Percentiles rank a stretch among this genome's conserved stretches.
These are phyloP conservation scores for Stachybotrys elegans DNA, from an alignment of 2,329 filamentous ascomycete species.

Conservation along the genomic window DNA sequence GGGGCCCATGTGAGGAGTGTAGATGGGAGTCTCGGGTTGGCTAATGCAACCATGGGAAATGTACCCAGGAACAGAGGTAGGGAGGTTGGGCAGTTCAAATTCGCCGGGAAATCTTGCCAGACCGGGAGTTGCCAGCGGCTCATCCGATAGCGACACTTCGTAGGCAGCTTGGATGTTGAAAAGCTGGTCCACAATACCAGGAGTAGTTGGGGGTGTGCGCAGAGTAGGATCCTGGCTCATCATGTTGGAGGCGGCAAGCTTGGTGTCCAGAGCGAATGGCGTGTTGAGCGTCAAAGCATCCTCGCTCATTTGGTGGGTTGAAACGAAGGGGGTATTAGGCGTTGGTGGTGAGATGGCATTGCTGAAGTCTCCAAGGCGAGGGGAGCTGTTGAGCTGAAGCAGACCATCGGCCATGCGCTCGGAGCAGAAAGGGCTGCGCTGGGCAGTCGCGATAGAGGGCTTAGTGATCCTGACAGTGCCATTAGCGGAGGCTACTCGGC, in stretches of 20 bases:
- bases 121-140: conserved; percentile 43
- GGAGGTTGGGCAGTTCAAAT: conserved; percentile 37
- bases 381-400: conserved; percentile 37
- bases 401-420: conserved; percentile 41
- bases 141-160: conserved; percentile 37
- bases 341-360: conserved; percentile 42
- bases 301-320: conserved; percentile 28
- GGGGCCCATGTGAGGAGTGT: conserved; percentile 35
- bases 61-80: conserved; percentile 39
- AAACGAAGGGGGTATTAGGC: conserved; percentile 41
- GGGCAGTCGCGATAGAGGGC: conserved; percentile 17
- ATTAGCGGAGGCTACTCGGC: conserved; percentile 48
- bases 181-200: conserved; percentile 38
- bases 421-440: conserved; percentile 33
- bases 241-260: conserved; percentile 22
- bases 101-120: conserved; percentile 40
- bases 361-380: conserved; percentile 30
- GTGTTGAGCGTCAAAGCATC: conserved; percentile 33
- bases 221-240: conserved; percentile 37
- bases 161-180: conserved; percentile 34
- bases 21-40: conserved; percentile 45
- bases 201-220: conserved; percentile 50
- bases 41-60: conserved; percentile 33
- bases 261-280: conserved; percentile 21
- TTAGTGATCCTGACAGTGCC: conserved; percentile 33